Evolutionary conservation across 306 rosid species (phyloP), one percentile per base, ranked within the genome.

Genomic region (Trifolium subterraneum): DNA sequence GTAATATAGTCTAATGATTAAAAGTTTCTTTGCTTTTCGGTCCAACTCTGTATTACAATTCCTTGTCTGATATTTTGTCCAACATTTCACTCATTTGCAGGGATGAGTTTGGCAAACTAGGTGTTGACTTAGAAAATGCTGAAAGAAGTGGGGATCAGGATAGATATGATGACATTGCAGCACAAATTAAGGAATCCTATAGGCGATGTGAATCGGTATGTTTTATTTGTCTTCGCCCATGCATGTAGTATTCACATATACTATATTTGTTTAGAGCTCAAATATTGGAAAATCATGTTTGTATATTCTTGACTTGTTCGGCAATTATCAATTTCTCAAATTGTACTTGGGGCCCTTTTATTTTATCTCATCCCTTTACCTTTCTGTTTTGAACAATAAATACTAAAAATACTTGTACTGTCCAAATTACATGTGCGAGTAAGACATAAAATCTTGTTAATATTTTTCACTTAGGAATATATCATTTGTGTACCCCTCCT

Each of bases 141-240:
- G 79, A 80, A 75, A 90, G 84, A 75, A 87, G 82, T 81, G 88
- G 87, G 79, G 86, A 89, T 77, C 66, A 73, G 78, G 93, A 85
- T 56, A 87, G 84, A 79, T 90, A 90, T 77, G 70, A 73, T 61
- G 81, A 72, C 63, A 58, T 87, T 78, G 8, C 73, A 77, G 89
- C 33, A 76, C 96, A 88, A 80, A 72, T 95, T 68, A 90, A 61
- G 86, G 96, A 92, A 42, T 87, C 96, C 48, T 92, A 87, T 82
- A 86, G 68, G 31, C 87, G 66, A 36, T 88, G 97, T 75, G 94
- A 86, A 82, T 47, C 29, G 76, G 99, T 92, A 86, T 78, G 87
- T 58, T 68, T 19, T 75, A 36, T 64, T 65, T 70, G 27, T 63
- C 50, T 39, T 58, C 73, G 10, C 48, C 16, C 35, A 56, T 73